These are phyloP conservation scores for Panicum hallii DNA, from an alignment of 202 grass and related monocot species.

Conservation along the genomic window DNA sequence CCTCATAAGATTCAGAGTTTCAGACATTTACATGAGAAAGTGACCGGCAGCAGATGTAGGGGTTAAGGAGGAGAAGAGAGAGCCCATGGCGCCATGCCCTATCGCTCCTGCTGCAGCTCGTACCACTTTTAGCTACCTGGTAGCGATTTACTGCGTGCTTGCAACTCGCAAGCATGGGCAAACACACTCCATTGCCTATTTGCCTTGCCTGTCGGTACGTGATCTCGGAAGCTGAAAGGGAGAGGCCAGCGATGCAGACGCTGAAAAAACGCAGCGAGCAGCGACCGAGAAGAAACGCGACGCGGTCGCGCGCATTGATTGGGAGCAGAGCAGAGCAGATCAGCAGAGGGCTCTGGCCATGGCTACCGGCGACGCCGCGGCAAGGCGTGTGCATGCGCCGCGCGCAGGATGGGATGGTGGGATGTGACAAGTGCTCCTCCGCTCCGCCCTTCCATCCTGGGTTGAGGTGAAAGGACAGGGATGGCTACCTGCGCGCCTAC, in stretches of 20 bases:
- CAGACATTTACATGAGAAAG: slow-evolving; percentile 11
- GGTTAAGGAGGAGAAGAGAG: neutral
- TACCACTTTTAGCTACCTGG: neutral
- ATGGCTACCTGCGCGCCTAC: neutral
- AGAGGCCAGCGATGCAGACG: slow-evolving; percentile 2
- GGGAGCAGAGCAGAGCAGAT: neutral
- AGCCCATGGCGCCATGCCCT: neutral
- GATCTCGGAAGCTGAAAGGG: slow-evolving; percentile 2
- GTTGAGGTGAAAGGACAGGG: neutral
- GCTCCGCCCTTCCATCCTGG: neutral
- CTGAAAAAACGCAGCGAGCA: neutral
- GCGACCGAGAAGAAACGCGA: neutral
- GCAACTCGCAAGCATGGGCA: neutral
- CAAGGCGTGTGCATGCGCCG: neutral
- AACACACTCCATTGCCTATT: no score
- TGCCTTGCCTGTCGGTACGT: no score
- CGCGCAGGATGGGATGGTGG: neutral
- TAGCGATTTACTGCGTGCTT: neutral
- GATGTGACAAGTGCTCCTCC: slow-evolving; percentile 24
- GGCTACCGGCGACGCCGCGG: neutral
- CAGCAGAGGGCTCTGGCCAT: neutral
- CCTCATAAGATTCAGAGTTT: slow-evolving; percentile 16
- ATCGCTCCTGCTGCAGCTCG: neutral
- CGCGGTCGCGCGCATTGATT: neutral
- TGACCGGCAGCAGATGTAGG: neutral